phyloP scores from a whole-genome alignment of 352 stramenopile genomes.

The Globisporangium nagaii region DNA sequence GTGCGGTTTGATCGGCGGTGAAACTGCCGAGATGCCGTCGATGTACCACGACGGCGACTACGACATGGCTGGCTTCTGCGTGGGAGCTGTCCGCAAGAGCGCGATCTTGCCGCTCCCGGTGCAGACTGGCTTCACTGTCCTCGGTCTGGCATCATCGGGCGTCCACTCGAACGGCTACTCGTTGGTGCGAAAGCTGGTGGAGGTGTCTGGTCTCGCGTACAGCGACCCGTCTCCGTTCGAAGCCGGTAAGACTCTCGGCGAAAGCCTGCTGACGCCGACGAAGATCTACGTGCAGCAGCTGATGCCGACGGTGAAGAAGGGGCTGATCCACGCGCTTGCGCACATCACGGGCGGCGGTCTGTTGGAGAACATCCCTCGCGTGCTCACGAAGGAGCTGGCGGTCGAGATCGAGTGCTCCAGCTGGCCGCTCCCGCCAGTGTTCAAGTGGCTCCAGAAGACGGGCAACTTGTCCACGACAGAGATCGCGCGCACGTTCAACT shows the following conservation, averaged over 20 bases:
- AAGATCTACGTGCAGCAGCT: constrained; percentile 97
- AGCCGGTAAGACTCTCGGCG: constrained; percentile 84
- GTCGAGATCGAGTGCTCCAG: constrained; percentile 90
- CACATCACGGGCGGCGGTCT: constrained; percentile 99
- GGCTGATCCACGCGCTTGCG: constrained; percentile 89
- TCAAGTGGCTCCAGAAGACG: constrained; percentile 96
- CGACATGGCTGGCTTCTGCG: constrained; percentile 98
- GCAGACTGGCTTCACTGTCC: constrained; percentile 86
- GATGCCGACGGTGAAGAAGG: constrained; percentile 71
- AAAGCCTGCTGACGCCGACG: constrained; percentile 94
- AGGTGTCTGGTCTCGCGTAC: constrained; percentile 85
- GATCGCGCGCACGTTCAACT: constrained; percentile 98
- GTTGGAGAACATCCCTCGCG: constrained; percentile 97
- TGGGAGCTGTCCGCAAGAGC: constrained; percentile 92
- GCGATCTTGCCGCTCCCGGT: constrained; percentile 87
- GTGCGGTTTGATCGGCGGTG: constrained; percentile 95
- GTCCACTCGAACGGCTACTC: constrained; percentile 99
- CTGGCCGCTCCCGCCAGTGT: constrained; percentile 93
- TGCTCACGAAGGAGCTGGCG: constrained; percentile 89
- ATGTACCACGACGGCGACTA: constrained; percentile 99
- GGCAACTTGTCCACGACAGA: constrained; percentile 92
- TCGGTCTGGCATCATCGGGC: constrained; percentile 94
- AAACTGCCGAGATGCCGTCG: constrained; percentile 98
- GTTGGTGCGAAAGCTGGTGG: constrained; percentile 95
- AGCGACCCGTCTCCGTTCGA: constrained; percentile 75